A percentile compares a stretch with the other conserved stretches of the same genome.
These are phyloP conservation scores for Austroboletus niveus DNA, from an alignment of 1,284 basidiomycete species.

Conservation along the genomic window DNA sequence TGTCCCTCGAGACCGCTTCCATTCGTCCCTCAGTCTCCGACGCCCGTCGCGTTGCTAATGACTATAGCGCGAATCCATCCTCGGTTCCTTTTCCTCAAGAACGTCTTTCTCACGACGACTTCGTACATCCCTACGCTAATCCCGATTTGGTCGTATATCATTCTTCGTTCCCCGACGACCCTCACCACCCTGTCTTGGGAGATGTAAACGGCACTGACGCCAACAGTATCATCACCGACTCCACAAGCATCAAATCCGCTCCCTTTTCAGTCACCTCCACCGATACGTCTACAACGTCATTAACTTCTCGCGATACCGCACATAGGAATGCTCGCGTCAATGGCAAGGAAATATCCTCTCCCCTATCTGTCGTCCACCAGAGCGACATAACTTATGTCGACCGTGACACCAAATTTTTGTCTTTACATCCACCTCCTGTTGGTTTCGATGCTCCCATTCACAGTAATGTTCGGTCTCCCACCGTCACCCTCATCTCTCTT, in stretches of 20 bases:
- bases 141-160: slow-evolving; percentile 53
- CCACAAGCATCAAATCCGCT: slow-evolving; percentile 41
- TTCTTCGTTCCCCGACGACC: slow-evolving; percentile 34
- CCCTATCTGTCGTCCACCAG: slow-evolving; percentile 39
- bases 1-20: slow-evolving; percentile 2
- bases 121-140: slow-evolving; percentile 72
- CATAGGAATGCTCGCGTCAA: slow-evolving; percentile 36
- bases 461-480: slow-evolving; percentile 47
- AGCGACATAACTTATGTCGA: slow-evolving; percentile 26
- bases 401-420: slow-evolving; percentile 35
- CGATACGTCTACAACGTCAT: slow-evolving; percentile 46
- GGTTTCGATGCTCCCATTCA: slow-evolving; percentile 40
- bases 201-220: slow-evolving; percentile 48
- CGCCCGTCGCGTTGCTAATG: slow-evolving; percentile 4
- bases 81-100: slow-evolving; percentile 30
- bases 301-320: slow-evolving; percentile 36
- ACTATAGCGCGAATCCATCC: slow-evolving; percentile 13
- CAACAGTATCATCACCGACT: slow-evolving; percentile 53
- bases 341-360: slow-evolving; percentile 53
- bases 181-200: slow-evolving; percentile 23
- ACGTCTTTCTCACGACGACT: slow-evolving; percentile 24
- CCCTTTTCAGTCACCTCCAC: slow-evolving; percentile 41
- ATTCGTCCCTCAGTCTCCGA: slow-evolving; percentile 14
- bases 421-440: slow-evolving; percentile 32
- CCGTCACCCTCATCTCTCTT: slow-evolving; percentile 67